Conservation (phyloP, 2,329 filamentous ascomycete species). For the Aspergillus udagawae region DNA sequence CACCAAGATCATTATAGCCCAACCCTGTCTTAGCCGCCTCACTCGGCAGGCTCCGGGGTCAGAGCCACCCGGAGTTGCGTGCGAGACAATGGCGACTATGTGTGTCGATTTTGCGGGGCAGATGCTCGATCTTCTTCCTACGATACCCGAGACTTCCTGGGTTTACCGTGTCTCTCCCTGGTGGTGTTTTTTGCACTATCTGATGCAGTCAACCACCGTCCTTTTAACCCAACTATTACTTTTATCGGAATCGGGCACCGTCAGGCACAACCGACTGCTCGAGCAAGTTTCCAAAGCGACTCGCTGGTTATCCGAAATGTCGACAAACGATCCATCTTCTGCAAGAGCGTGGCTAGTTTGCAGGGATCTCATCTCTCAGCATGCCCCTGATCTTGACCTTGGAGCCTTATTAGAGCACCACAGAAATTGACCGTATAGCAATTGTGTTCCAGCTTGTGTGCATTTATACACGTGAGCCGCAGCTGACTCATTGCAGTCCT, state of each 20-base stretch:
- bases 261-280: conserved; percentile 24
- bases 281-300: conserved; percentile 31
- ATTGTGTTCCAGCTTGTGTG: not conserved
- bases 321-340: conserved; percentile 30
- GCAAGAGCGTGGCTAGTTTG: conserved; percentile 33
- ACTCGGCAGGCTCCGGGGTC: conserved; percentile 25
- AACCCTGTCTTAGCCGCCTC: conserved; percentile 40
- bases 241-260: conserved; percentile 26
- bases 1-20: conserved; percentile 40
- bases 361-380: conserved; percentile 20
- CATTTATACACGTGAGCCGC: not conserved
- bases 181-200: conserved; percentile 40
- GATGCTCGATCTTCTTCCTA: conserved; percentile 35
- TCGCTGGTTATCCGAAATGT: conserved; percentile 36
- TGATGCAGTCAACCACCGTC: conserved; percentile 38
- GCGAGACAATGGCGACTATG: conserved; percentile 29
- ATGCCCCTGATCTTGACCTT: conserved; percentile 12
- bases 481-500: not conserved
- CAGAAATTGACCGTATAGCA: not conserved
- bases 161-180: conserved; percentile 33
- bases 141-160: conserved; percentile 26
- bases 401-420: not conserved
- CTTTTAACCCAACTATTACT: conserved; percentile 35
- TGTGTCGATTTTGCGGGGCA: conserved; percentile 36
- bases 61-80: conserved; percentile 25